Percentiles rank a stretch among this genome's conserved stretches.
These are phyloP conservation scores for Sclerotinia minor DNA, from an alignment of 2,329 filamentous ascomycete species.

Conservation along the genomic window DNA sequence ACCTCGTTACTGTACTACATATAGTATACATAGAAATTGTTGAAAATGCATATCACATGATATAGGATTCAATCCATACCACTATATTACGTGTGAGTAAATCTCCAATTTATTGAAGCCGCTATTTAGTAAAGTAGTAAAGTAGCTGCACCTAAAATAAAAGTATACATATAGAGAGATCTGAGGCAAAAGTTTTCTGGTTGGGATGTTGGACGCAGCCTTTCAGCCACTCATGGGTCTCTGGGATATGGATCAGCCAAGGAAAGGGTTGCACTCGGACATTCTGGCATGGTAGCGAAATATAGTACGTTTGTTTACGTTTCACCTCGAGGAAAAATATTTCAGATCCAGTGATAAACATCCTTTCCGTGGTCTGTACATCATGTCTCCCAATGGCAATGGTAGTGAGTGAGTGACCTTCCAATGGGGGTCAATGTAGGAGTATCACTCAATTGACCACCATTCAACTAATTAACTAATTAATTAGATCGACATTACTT, in stretches of 20 bases:
- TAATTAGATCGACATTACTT: no score
- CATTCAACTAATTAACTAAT: no score
- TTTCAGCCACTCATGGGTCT: constrained; percentile 18
- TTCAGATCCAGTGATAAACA: neutral
- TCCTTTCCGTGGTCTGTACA: neutral
- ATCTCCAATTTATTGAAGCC: neutral
- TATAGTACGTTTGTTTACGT: no score
- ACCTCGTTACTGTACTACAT: neutral
- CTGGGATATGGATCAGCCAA: neutral
- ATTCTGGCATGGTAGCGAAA: no score
- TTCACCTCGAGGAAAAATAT: neutral
- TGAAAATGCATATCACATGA: neutral
- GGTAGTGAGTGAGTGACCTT: neutral
- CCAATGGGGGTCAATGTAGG: neutral
- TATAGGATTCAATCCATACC: neutral
- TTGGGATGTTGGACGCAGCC: neutral
- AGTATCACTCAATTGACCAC: neutral
- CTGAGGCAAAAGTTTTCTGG: constrained; percentile 11
- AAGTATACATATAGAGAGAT: neutral
- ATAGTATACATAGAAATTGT: neutral
- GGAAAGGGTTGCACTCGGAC: neutral
- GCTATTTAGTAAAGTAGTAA: neutral
- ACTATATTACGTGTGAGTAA: neutral
- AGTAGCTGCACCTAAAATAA: neutral
- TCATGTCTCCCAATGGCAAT: neutral